Evolutionary conservation across 148 eudicot genomes (phyloP), one percentile per base, ranked within the genome.

Genomic region (Cornus controversa): DNA sequence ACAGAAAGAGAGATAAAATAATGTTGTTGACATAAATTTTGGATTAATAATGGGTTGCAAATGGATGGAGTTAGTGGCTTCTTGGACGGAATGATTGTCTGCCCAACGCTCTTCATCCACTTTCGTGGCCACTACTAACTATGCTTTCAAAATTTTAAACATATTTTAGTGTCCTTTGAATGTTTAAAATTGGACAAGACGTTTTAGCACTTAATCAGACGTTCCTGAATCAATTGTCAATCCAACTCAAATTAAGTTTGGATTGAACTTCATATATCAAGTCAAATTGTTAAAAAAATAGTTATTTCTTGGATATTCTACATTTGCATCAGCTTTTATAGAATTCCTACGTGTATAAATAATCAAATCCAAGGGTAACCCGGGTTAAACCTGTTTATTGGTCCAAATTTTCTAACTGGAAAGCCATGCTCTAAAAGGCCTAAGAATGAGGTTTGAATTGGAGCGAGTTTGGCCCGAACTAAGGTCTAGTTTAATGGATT

Each of bases 51-150:
- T 42, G 66, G 60, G 28, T 24, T 25, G 67, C 18, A 34, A 31
- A 22, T 13, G 67, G 67, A 40, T 76, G 72, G 25, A 50, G 20
- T 34, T 24, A 28, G 63, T 63, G 70, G 70, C 63, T 42, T 71
- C 16, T 62, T 42, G 40, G 27, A 63, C 28, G 75, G 75, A 63
- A 78, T 78, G 75, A 62, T 29, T 76, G 79, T 68, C 79, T 53
- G 62, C 28, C 65, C 72, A 28, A 27, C 28, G 36, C 64, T 7
- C 42, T 45, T 29, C 24, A 6, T 42, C 16, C 50, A 50, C 22
- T 3, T 60, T 70, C 75, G 27, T 26, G 75, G 69, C 60, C 60
- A 54, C 80, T 53, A 67, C 79, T 53, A 76, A 28, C 64, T 31
- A 31, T 31, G 34, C 34, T 31, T 31, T 31, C 4, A 31, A 31